Conservation (phyloP, 129 eudicot species). For the Erigeron canadensis region DNA sequence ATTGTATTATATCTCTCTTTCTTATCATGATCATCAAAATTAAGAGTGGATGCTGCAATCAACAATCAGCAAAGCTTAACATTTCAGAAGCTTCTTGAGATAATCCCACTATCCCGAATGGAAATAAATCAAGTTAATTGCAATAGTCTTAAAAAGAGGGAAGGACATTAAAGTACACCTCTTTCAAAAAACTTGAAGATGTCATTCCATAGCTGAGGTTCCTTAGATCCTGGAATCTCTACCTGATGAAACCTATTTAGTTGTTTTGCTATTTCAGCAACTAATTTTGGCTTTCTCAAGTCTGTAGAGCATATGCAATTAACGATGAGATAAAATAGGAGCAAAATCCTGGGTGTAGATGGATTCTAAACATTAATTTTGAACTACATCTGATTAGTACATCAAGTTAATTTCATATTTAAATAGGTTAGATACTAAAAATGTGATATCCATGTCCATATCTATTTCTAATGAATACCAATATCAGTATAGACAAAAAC, state of each 20-base stretch:
- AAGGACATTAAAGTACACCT: constrained; percentile 46
- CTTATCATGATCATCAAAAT: constrained; percentile 69
- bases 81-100: constrained; percentile 4
- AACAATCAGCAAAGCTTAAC: constrained; percentile 29
- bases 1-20: constrained; percentile 55
- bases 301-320: constrained; percentile 43
- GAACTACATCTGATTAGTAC: background rate
- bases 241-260: constrained; percentile 83
- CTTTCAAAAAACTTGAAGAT: constrained; percentile 61
- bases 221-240: constrained; percentile 85
- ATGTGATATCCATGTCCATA: constrained; percentile 11
- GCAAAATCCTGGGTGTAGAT: background rate
- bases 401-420: constrained; percentile 9
- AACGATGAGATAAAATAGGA: background rate
- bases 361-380: background rate
- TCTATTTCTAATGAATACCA: background rate
- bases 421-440: constrained; percentile 2
- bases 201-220: constrained; percentile 91
- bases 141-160: constrained; percentile 3
- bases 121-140: background rate
- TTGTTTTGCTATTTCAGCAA: constrained; percentile 81
- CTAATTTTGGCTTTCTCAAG: constrained; percentile 79
- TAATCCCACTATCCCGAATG: background rate
- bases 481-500: constrained; percentile 7
- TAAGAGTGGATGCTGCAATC: constrained; percentile 75